Evolutionary conservation across 352 stramenopile genomes (phyloP), one percentile per base, ranked within the genome.

Genomic region (Pelagophyceae sp.): DNA sequence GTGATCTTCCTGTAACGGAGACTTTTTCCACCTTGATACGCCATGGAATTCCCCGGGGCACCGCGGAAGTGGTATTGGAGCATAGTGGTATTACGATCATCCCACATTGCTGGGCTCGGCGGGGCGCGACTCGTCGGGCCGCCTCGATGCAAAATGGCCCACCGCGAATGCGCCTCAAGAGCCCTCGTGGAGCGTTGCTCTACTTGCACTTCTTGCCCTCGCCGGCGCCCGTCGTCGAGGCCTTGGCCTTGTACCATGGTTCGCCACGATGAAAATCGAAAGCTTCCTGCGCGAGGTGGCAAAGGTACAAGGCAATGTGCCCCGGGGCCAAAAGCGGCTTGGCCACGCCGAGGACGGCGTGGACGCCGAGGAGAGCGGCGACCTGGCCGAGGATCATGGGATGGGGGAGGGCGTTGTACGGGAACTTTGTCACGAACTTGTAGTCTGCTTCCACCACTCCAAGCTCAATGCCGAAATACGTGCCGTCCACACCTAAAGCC

Each of bases 321-420:
- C 76, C 65, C 1, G 78, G 80, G 17, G 79, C 65, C 3, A 84
- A 61, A 60, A 77, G 83, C 11, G 79, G 76, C 29, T 69, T 67
- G 38, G 67, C 54, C 27, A 38, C 58, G 0, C 79, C 27, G 38
- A 84, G 78, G 31, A 78, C 50, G 45, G 76, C 60, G 51, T 77
- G 75, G 0, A 84, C 23, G 31, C 80, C 80, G 15, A 38, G 31
- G 23, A 83, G 40, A 15, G 60, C 79, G 38, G 82, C 33, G n/a
- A 84, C 67, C 72, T 84, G 80, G 38, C 76, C 74, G 37, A 79
- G 31, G 69, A 84, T 84, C 80, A 84, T 84, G 45, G 80, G 80
- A 69, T 84, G 80, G 32, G 78, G 79, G n/a, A 84, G 37, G 23
- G 77, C 65, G 50, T 77, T 79, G 51, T 84, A 83, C 17, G 80